Evolutionary conservation across 2,329 filamentous ascomycete genomes (phyloP).

Genomic region (Xylaria multiplex): DNA sequence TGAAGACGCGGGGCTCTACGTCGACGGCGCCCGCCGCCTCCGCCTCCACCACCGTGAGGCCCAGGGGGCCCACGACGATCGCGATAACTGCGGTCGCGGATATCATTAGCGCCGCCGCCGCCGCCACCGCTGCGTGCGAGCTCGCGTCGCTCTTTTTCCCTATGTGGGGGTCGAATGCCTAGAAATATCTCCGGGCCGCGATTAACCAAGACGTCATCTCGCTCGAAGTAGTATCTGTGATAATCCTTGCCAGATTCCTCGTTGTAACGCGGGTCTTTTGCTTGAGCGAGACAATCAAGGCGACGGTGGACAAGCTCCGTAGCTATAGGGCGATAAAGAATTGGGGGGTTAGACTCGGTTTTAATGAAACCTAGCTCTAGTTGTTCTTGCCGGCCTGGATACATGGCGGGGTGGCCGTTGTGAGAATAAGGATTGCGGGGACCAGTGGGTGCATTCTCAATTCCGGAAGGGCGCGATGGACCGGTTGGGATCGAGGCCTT

Average conservation of each 20-base stretch:
- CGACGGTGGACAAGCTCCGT: conserved; percentile 72
- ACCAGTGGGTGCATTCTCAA: conserved; percentile 52
- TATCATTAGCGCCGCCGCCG: conserved; percentile 18
- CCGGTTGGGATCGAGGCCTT: conserved; percentile 47
- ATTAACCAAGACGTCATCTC: conserved; percentile 73
- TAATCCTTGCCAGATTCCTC: conserved; percentile 62
- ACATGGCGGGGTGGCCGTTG: conserved; percentile 38
- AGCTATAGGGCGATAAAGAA: conserved; percentile 67
- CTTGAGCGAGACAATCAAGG: conserved; percentile 64
- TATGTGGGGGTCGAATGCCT: conserved; percentile 69
- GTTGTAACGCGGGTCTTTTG: conserved; percentile 56
- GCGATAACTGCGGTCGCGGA: conserved; percentile 21
- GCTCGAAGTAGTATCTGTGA: conserved; percentile 79
- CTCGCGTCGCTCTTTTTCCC: conserved; percentile 57
- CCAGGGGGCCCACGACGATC: conserved; percentile 41
- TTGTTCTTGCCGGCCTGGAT: conserved; percentile 39
- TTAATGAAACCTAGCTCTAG: conserved; percentile 40
- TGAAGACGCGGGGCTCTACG: conserved; percentile 45
- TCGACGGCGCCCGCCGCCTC: conserved; percentile 44
- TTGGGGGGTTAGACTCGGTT: conserved; percentile 56
- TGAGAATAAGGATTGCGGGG: conserved; percentile 53
- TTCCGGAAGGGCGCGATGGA: conserved; percentile 46
- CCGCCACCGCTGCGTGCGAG: conserved; percentile 45
- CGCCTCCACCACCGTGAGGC: conserved; percentile 38
- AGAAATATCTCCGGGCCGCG: conserved; percentile 76